Evolutionary conservation across 192 early-diverging fungal species (phyloP), one percentile per base, ranked within the genome.

Genomic region (Dissophora globulifera): DNA sequence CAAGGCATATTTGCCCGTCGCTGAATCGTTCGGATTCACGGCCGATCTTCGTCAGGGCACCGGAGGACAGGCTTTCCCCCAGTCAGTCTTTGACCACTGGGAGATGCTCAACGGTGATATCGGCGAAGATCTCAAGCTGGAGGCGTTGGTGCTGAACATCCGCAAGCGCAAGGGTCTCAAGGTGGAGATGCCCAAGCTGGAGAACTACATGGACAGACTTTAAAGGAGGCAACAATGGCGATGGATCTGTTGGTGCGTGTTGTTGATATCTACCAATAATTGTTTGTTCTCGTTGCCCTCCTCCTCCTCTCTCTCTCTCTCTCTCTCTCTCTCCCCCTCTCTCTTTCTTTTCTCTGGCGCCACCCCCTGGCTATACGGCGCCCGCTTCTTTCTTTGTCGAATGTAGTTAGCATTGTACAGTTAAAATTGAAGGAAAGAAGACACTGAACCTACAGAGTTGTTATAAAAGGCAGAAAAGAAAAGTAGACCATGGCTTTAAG

Each of bases 41-140:
- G 89, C 91, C 30, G 93, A 93, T 82, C 88, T 98, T 66, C 95
- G 97, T 80, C 90, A 91, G 75, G 89, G 84, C 59, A 99, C 98
- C 62, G 91, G 91, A 86, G 98, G 98, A 62, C 98, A 99, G 84
- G 98, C 98, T 42, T 98, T 99, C 95, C 96, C 96, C 58, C 96
- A 99, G 85, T 86, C 80, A 64, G 91, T 99, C 61, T 97, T 99
- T 64, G 93, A 95, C 78, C 97, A 99, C 87, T 99, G 95, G 95
- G 89, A 95, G 84, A 55, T 88, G 54, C 93, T 99, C 95, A 69
- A 65, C 60, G 95, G 95, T 55, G 67, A 64, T 43, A 80, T 89
- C 19, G 55, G 84, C 45, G 91, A 91, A 74, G 70, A 89, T 16
- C 90, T 91, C 83, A 98, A 96, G 90, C 88, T 93, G 43, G 66